phyloP scores from a whole-genome alignment of 2,329 filamentous ascomycete species.

The Xylariomycetidae sp. region DNA sequence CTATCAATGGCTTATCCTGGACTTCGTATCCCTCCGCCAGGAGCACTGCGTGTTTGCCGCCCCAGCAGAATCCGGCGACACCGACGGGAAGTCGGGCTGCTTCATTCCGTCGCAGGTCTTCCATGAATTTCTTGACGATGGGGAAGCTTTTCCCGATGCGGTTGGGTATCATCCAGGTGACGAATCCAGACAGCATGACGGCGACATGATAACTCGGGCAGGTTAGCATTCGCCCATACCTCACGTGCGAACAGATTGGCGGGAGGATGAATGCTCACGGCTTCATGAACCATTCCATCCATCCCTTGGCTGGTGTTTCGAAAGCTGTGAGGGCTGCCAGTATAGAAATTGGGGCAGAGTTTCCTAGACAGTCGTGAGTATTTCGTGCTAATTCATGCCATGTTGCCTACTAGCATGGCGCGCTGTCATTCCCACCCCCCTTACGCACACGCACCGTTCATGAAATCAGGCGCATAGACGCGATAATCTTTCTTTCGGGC shows the following conservation, averaged over 20 bases:
- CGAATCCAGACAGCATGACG: constrained; percentile 17
- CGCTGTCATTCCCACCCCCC: no score
- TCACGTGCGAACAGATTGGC: background rate
- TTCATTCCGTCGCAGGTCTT: constrained; percentile 28
- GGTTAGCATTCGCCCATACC: background rate
- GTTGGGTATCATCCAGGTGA: constrained; percentile 30
- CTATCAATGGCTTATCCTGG: constrained; percentile 36
- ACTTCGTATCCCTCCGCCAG: constrained; percentile 33
- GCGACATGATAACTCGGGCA: constrained; percentile 14
- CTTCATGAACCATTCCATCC: constrained; percentile 20
- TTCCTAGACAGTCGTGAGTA: constrained; percentile 6
- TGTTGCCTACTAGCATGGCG: no score
- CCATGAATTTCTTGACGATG: constrained; percentile 32
- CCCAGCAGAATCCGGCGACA: constrained; percentile 60
- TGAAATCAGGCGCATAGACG: constrained; percentile 55
- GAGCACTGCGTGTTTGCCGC: constrained; percentile 49
- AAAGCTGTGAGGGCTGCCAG: constrained; percentile 24
- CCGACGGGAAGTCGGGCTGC: constrained; percentile 34
- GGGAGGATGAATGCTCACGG: constrained; percentile 18
- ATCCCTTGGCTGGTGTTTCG: constrained; percentile 11
- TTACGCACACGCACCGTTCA: constrained; percentile 33
- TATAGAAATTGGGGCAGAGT: constrained; percentile 24
- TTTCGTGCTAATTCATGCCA: background rate
- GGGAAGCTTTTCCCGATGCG: constrained; percentile 27
- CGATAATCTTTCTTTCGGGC: constrained; percentile 44